A percentile compares a stretch with the other conserved stretches of the same genome.
Evolutionary conservation across 2,329 filamentous ascomycete genomes (phyloP).

Genomic region (Diaporthe helianthi): DNA sequence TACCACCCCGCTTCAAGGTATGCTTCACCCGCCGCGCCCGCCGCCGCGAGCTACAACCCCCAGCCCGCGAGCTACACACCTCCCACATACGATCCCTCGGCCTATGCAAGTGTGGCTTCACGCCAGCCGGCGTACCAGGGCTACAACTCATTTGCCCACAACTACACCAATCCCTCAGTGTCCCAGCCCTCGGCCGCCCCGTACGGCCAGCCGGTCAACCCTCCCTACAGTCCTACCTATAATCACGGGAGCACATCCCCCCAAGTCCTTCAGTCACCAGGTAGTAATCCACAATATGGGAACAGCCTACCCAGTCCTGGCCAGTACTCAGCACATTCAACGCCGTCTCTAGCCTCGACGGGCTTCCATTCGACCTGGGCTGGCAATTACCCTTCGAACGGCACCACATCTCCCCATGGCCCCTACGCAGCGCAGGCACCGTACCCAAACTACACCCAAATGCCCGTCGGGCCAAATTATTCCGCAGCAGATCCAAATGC

Average conservation of each 20-base stretch:
- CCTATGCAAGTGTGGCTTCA: slow-evolving; percentile 57
- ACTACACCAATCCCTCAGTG: slow-evolving; percentile 48
- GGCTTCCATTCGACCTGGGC: slow-evolving; percentile 34
- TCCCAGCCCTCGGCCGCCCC: slow-evolving; percentile 45
- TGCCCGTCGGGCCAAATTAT: slow-evolving; percentile 60
- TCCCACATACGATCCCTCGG: slow-evolving; percentile 65
- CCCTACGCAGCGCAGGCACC: slow-evolving; percentile 50
- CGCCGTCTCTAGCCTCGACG: slow-evolving; percentile 35
- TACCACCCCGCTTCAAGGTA: slow-evolving; percentile 55
- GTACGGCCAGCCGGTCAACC: slow-evolving; percentile 49
- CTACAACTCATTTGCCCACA: slow-evolving; percentile 53
- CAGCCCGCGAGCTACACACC: slow-evolving; percentile 57
- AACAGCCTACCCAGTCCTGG: slow-evolving; percentile 47
- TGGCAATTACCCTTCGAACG: slow-evolving; percentile 39
- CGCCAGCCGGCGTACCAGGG: slow-evolving; percentile 59
- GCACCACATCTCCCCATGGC: slow-evolving; percentile 30
- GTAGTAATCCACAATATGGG: slow-evolving; percentile 45
- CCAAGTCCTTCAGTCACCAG: slow-evolving; percentile 27
- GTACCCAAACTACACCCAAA: slow-evolving; percentile 60
- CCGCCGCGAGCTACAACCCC: slow-evolving; percentile 44
- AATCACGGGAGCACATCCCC: slow-evolving; percentile 30
- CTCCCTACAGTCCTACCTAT: slow-evolving; percentile 41
- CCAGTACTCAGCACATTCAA: slow-evolving; percentile 42
- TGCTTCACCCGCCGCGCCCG: slow-evolving; percentile 40
- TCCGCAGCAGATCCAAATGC: slow-evolving; percentile 52